These are phyloP conservation scores for Arctium lappa DNA, from an alignment of 129 eudicot species.

Conservation along the genomic window DNA sequence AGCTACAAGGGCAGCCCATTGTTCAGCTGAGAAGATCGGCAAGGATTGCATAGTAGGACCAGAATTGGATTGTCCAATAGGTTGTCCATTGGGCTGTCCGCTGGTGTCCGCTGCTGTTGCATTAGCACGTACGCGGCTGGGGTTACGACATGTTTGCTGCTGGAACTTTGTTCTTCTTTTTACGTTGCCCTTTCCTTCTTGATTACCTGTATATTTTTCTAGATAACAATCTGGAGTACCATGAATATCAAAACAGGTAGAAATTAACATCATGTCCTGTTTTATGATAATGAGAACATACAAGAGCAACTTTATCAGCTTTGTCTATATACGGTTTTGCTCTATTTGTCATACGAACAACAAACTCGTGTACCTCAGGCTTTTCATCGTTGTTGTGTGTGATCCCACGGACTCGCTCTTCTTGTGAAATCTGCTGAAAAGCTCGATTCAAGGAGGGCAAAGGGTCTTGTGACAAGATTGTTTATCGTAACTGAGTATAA, in stretches of 20 bases:
- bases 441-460: not conserved
- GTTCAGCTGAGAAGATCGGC: not conserved
- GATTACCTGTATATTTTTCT: not conserved
- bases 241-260: not conserved
- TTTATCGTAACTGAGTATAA: not conserved
- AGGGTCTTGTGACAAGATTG: not conserved
- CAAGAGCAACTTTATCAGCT: not conserved
- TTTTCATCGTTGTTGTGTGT: not conserved
- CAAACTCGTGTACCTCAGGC: not conserved
- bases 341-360: not conserved
- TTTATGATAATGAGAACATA: not conserved
- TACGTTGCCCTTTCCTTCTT: not conserved
- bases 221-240: slow-evolving; percentile 6
- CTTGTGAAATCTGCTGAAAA: not conserved
- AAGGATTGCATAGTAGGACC: not conserved
- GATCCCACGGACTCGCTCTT: not conserved
- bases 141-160: not conserved
- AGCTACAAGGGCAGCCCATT: not conserved
- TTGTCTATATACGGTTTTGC: not conserved
- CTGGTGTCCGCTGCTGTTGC: not conserved
- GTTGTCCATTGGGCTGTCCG: too few relatives aligned
- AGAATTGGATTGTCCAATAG: not conserved
- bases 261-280: not conserved
- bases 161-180: not conserved
- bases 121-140: not conserved